A percentile compares a stretch with the other conserved stretches of the same genome.
phyloP scores from a whole-genome alignment of 352 stramenopile species.

The Pythium rhizo-oryzae region DNA sequence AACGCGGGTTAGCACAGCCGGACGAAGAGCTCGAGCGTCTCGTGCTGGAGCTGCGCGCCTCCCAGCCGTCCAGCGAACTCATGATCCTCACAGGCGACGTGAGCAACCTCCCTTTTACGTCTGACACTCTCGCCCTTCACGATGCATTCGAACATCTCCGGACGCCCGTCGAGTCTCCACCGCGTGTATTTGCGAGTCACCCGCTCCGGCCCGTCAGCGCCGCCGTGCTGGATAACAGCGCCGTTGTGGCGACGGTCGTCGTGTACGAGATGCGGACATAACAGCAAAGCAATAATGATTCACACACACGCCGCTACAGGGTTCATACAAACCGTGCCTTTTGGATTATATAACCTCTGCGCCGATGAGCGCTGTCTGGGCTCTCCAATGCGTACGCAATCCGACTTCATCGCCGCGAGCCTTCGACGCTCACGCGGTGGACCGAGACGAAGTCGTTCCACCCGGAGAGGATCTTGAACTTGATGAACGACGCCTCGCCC shows the following conservation, averaged over 20 bases:
- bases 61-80: not conserved
- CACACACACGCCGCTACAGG: not conserved
- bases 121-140: not conserved
- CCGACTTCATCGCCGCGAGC: slow-evolving; percentile 47
- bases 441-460: slow-evolving; percentile 81
- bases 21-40: not conserved
- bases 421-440: slow-evolving; percentile 82
- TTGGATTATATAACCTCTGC: not conserved
- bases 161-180: not conserved
- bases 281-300: too few relatives aligned
- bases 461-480: slow-evolving; percentile 84
- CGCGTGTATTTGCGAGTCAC: not conserved
- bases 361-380: too few relatives aligned
- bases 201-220: not conserved
- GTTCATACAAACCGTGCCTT: not conserved
- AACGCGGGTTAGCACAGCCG: too few relatives aligned
- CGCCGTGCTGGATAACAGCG: not conserved
- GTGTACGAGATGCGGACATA: not conserved
- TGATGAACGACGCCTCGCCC: slow-evolving; percentile 79
- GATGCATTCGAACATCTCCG: not conserved
- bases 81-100: slow-evolving; percentile 4
- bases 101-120: not conserved
- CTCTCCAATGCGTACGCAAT: not conserved
- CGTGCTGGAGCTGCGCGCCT: not conserved
- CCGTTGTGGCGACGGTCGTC: not conserved